These are phyloP conservation scores for Penicillium hesseltinei DNA, from an alignment of 2,329 filamentous ascomycete genomes.

Conservation along the genomic window DNA sequence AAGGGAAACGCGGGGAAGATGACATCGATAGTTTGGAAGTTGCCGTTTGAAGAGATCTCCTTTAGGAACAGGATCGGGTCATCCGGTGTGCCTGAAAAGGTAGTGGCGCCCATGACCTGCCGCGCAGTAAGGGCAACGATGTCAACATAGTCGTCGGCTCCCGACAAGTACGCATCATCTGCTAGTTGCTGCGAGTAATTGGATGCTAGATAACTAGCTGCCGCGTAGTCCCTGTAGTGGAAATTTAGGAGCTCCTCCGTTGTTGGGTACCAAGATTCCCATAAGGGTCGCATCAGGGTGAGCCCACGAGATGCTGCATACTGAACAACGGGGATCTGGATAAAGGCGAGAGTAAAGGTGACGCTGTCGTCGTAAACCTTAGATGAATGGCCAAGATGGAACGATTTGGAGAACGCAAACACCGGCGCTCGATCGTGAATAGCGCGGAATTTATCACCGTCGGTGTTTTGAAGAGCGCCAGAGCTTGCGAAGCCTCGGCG, in stretches of 20 bases:
- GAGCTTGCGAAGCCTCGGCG: constrained; percentile 68
- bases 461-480: constrained; percentile 63
- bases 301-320: constrained; percentile 73
- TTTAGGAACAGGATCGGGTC: constrained; percentile 76
- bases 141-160: constrained; percentile 71
- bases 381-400: constrained; percentile 49
- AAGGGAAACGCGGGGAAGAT: constrained; percentile 85
- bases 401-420: constrained; percentile 72
- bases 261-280: constrained; percentile 70
- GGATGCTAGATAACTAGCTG: constrained; percentile 62
- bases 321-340: constrained; percentile 76
- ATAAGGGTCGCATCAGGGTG: constrained; percentile 75
- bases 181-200: constrained; percentile 72
- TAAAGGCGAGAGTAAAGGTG: constrained; percentile 72
- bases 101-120: constrained; percentile 76
- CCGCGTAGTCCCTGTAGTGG: constrained; percentile 72
- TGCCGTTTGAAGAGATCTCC: constrained; percentile 82
- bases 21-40: constrained; percentile 82
- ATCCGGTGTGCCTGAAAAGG: constrained; percentile 69
- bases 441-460: constrained; percentile 64
- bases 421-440: constrained; percentile 78
- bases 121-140: constrained; percentile 75
- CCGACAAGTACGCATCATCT: constrained; percentile 69
- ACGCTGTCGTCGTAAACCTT: constrained; percentile 52
- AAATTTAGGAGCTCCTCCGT: constrained; percentile 66